Percentiles rank a stretch among this genome's conserved stretches.
Evolutionary conservation across 2,329 filamentous ascomycete genomes (phyloP).

Genomic region (Nemania sp.): DNA sequence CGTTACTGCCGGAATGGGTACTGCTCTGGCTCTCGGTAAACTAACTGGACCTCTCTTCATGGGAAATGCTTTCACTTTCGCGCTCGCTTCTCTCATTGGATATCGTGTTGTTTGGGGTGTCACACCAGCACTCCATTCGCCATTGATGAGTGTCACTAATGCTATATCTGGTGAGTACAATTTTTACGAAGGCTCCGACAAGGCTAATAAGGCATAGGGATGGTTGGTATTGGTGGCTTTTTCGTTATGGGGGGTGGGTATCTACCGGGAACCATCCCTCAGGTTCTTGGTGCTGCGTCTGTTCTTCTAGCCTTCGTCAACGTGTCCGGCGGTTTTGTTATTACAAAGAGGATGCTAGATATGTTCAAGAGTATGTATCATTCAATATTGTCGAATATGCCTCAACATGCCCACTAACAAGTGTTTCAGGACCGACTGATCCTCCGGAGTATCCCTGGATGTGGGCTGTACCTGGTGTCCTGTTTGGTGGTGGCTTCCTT

Average conservation of each 20-base stretch:
- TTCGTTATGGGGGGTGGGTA: slow-evolving; percentile 87
- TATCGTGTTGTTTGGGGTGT: slow-evolving; percentile 92
- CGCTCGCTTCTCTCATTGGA: slow-evolving; percentile 80
- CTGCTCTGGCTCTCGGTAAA: slow-evolving; percentile 76
- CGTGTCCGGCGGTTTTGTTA: slow-evolving; percentile 84
- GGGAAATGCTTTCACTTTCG: slow-evolving; percentile 84
- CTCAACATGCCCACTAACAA: slow-evolving; percentile 27
- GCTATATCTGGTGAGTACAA: slow-evolving; percentile 72
- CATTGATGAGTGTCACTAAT: slow-evolving; percentile 91
- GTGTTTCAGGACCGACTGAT: slow-evolving; percentile 67
- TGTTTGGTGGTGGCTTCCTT: slow-evolving; percentile 82
- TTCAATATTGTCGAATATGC: neutral
- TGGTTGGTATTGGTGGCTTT: slow-evolving; percentile 86
- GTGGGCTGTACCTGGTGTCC: slow-evolving; percentile 73
- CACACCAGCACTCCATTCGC: slow-evolving; percentile 78
- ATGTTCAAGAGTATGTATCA: slow-evolving; percentile 72
- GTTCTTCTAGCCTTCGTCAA: slow-evolving; percentile 88
- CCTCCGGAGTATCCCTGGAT: slow-evolving; percentile 88
- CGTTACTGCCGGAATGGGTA: slow-evolving; percentile 77
- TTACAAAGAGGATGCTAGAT: slow-evolving; percentile 91
- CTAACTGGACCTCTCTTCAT: slow-evolving; percentile 83
- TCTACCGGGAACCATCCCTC: slow-evolving; percentile 76
- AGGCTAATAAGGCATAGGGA: slow-evolving; percentile 49
- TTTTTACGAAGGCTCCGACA: neutral
- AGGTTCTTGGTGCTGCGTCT: slow-evolving; percentile 75